Base-by-base conservation (phyloP, 2,329 filamentous ascomycete genomes). In the Claviceps sp. region DNA sequence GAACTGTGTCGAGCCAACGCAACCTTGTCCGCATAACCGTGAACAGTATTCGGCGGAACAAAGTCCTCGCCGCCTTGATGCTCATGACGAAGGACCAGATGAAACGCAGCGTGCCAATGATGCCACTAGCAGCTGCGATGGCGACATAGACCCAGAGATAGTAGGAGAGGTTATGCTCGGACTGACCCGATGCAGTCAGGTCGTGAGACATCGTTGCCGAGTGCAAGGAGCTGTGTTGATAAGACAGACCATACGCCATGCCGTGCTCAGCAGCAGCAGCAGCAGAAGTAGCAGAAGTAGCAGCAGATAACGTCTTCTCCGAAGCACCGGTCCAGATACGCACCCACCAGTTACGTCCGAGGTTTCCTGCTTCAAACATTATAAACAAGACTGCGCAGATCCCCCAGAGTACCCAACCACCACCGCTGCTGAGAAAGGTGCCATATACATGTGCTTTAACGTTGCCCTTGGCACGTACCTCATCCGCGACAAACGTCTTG, bases 1-100 rank as follows among this genome's bases (percentile, higher is more conserved):
- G 87, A 0, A 88, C 82, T 0, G 86, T 90, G 61, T 91, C 86
- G 39, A 91, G 74, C 84, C 85, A 89, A 54, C 85, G 74, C n/a
- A 90, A 71, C 1, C 85, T 86, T 5, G 86, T 82, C 17, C 83
- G 78, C 3, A 91, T 71, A 11, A 91, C 75, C 0, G 79, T 74
- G 57, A 78, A 80, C 44, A 83, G 79, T 55, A 89, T 76, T 49
- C 76, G 76, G 22, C 79, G 74, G 56, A 89, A 91, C 3, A 90
- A 71, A 45, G 69, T 68, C 40, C 79, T 73, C n/a, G 85, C 88
- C 3, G 85, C 85, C 53, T 73, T 75, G 57, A 89, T 73, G 13
- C 84, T 84, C 47, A 83, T 81, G 7, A 70, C 58, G 59, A 82
- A 86, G 5, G 85, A 70, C 62, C 79, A 80, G 53, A 75, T 76